Evolutionary conservation across 495 filamentous ascomycete species (phyloP).

Genomic region (Endocarpon pusillum): DNA sequence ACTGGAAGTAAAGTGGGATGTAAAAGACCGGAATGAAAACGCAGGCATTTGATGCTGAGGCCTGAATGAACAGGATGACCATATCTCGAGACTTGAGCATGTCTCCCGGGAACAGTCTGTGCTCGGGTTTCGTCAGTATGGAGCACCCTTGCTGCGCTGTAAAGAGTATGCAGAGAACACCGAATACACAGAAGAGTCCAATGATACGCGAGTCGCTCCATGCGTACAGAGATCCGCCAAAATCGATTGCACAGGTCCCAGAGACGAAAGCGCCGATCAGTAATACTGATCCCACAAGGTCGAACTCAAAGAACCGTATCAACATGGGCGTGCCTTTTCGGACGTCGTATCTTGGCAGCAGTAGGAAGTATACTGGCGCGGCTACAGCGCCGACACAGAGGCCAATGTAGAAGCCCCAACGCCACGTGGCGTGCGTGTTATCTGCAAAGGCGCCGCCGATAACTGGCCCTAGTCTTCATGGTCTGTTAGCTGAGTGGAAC

Average conservation of each 20-base stretch:
- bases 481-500: neutral
- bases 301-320: slow-evolving; percentile 16
- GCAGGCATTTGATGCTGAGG: slow-evolving; percentile 10
- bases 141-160: slow-evolving; percentile 33
- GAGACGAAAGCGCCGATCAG: slow-evolving; percentile 24
- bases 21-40: slow-evolving; percentile 16
- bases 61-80: slow-evolving; percentile 26
- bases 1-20: slow-evolving; percentile 43
- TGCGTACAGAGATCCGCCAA: slow-evolving; percentile 35
- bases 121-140: slow-evolving; percentile 27
- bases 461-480: slow-evolving; percentile 34
- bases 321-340: slow-evolving; percentile 12
- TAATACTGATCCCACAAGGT: slow-evolving; percentile 25
- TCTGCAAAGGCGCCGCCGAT: slow-evolving; percentile 47
- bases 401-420: slow-evolving; percentile 64
- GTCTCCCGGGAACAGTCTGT: slow-evolving; percentile 37
- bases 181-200: slow-evolving; percentile 31
- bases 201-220: slow-evolving; percentile 39
- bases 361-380: slow-evolving; percentile 38
- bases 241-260: slow-evolving; percentile 31
- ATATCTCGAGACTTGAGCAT: slow-evolving; percentile 27
- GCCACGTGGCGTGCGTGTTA: slow-evolving; percentile 29
- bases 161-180: slow-evolving; percentile 30
- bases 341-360: slow-evolving; percentile 22
- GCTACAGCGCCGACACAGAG: slow-evolving; percentile 35